phyloP scores from a whole-genome alignment of 225 moss, liverwort and hornwort species.

The Pseudoscleropodium purum region DNA sequence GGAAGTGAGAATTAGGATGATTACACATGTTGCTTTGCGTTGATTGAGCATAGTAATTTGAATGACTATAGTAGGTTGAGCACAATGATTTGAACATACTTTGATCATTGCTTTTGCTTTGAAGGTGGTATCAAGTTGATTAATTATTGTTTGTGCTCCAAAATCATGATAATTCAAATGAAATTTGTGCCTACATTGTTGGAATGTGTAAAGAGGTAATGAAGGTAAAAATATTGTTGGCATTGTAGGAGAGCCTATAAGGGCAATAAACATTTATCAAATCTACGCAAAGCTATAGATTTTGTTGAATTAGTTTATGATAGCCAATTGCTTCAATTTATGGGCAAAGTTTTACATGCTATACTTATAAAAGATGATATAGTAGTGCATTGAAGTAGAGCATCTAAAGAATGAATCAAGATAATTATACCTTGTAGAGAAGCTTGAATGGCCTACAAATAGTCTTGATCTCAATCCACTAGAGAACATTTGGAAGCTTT shows the following conservation, averaged over 20 bases:
- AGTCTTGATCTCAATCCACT: background rate
- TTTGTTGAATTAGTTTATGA: background rate
- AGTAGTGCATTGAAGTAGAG: background rate
- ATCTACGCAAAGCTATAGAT: background rate
- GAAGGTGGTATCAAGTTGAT: background rate
- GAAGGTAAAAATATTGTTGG: background rate
- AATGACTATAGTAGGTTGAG: no score
- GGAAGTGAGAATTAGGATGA: background rate
- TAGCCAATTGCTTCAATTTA: background rate
- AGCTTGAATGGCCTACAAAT: background rate
- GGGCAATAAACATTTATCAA: rapidly evolving
- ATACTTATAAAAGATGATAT: background rate
- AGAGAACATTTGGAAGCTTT: background rate
- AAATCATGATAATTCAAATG: background rate
- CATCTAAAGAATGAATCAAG: background rate
- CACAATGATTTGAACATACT: no score
- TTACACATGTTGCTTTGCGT: rapidly evolving
- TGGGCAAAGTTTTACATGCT: background rate
- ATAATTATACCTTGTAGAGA: background rate
- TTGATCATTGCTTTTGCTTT: background rate
- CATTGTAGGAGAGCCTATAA: background rate
- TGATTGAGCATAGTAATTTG: background rate
- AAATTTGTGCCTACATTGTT: background rate
- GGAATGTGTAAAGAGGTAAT: background rate
- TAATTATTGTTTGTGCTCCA: background rate